Conservation (phyloP, 108 stramenopile genomes). For the Schizochytrium sp. region DNA sequence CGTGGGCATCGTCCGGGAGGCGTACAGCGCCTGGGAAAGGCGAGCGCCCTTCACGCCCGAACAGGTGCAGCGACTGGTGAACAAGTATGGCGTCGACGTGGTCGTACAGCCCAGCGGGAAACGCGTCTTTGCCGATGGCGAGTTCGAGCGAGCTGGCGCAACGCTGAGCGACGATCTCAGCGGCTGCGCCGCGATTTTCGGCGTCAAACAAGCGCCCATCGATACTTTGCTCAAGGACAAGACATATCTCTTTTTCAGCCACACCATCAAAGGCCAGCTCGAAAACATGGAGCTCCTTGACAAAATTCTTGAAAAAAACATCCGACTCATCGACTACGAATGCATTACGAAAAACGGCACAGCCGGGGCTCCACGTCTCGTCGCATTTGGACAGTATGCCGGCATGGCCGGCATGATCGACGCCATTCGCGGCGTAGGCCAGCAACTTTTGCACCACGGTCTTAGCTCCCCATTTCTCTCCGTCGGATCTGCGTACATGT, state of each 20-base stretch:
- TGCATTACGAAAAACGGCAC: slow-evolving; percentile 48
- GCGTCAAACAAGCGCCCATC: slow-evolving; percentile 65
- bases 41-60: slow-evolving; percentile 29
- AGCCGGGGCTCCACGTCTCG: slow-evolving; percentile 44
- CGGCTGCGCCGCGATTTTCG: slow-evolving; percentile 58
- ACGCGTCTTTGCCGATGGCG: slow-evolving; percentile 60
- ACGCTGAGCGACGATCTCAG: slow-evolving; percentile 55
- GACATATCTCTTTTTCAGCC: slow-evolving; percentile 71
- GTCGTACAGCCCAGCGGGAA: slow-evolving; percentile 59
- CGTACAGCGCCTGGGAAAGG: slow-evolving; percentile 25
- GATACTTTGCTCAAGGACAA: slow-evolving; percentile 45
- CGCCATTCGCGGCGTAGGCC: slow-evolving; percentile 62
- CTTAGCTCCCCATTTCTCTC: slow-evolving; percentile 66
- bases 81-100: slow-evolving; percentile 24
- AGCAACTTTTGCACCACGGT: slow-evolving; percentile 55
- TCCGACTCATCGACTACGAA: slow-evolving; percentile 74
- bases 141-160: slow-evolving; percentile 63
- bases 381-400: slow-evolving; percentile 78
- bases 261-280: slow-evolving; percentile 38
- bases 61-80: slow-evolving; percentile 14
- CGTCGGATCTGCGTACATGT: slow-evolving; percentile 58
- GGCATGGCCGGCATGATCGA: slow-evolving; percentile 77
- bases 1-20: slow-evolving; percentile 20
- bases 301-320: slow-evolving; percentile 50
- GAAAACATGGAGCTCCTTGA: slow-evolving; percentile 66